Base-by-base conservation (phyloP, 345 rosid genomes). In the Dimocarpus longan region DNA sequence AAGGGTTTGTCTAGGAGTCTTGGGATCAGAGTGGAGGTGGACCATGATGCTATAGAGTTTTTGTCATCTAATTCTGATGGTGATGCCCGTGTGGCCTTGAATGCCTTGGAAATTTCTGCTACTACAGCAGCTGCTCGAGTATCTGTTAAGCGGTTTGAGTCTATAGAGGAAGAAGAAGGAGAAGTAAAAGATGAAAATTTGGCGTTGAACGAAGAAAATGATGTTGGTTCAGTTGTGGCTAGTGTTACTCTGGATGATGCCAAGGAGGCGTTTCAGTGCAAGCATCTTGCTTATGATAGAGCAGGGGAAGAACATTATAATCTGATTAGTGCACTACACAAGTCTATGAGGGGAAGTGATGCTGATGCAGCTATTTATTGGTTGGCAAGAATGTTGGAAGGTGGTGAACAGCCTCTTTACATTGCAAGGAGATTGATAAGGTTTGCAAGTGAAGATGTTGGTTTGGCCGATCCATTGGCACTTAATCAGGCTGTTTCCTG, bases 401-500 rank as follows among this genome's bases (percentile, higher is more conserved):
- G 91, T 62, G 97, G 98, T 0, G 95, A 94, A 76, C 88, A 90
- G 79, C 98, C 98, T 10, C 97, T 91, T 43, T 94, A 94, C 88
- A 92, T 94, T 52, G 95, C 94, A 0, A 85, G 97, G 83, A 84
- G 98, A 24, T 83, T 94, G 81, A 83, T 91, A 79, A 86, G 97
- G 80, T 94, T 94, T 85, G 97, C 98, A 3, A 90, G 94, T 66
- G 97, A 94, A 82, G 98, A 92, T 88, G 86, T 94, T 56, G 97
- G 95, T 1, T 83, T 92, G 79, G 98, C 93, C 1, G 95, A 94
- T 67, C 90, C 98, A 15, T 78, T 81, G 62, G 95, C 98, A 4
- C 95, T 93, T 76, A 87, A 85, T 60, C 97, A 93, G 77, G 91
- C 95, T 16, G 98, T 93, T 85, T 81, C 97, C 18, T 93, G 97